A percentile compares a stretch with the other conserved stretches of the same genome.
phyloP scores from a whole-genome alignment of 306 rosid species.

The Crotalaria pallida region DNA sequence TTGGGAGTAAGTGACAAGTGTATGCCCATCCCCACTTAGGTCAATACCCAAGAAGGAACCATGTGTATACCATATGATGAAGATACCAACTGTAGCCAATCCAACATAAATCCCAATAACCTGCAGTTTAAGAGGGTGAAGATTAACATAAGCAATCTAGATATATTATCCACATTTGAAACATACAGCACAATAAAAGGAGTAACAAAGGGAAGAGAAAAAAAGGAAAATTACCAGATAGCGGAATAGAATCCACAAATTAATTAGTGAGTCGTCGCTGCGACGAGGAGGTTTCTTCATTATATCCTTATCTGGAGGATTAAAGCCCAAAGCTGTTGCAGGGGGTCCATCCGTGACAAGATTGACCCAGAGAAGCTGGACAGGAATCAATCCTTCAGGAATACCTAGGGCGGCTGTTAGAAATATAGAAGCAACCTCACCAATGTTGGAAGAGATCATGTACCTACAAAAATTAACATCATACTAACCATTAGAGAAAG shows the following conservation, averaged over 20 bases:
- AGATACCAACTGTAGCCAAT: conserved; percentile 80
- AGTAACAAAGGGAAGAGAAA: not conserved
- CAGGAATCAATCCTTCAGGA: conserved; percentile 97
- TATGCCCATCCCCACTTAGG: conserved; percentile 78
- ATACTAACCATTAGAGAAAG: not conserved
- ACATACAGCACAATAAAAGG: not conserved
- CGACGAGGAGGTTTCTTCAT: conserved; percentile 90
- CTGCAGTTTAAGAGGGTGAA: conserved; percentile 33
- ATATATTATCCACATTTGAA: not conserved
- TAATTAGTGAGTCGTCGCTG: conserved; percentile 74
- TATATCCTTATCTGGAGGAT: conserved; percentile 85
- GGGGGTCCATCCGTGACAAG: conserved; percentile 99
- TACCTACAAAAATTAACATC: conserved; percentile 40
- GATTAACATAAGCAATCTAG: not conserved
- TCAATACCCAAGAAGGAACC: conserved; percentile 85
- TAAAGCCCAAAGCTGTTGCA: conserved; percentile 94
- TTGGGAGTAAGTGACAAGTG: conserved; percentile 78
- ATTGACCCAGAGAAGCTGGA: conserved; percentile 98
- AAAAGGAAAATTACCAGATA: conserved; percentile 55
- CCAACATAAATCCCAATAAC: conserved; percentile 88
- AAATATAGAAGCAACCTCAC: conserved; percentile 80
- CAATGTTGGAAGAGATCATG: conserved; percentile 88
- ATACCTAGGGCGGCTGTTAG: conserved; percentile 81
- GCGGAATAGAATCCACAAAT: conserved; percentile 87
- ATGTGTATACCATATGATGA: conserved; percentile 83